phyloP scores from a whole-genome alignment of 2,329 filamentous ascomycete species.

The Fusarium secorum region DNA sequence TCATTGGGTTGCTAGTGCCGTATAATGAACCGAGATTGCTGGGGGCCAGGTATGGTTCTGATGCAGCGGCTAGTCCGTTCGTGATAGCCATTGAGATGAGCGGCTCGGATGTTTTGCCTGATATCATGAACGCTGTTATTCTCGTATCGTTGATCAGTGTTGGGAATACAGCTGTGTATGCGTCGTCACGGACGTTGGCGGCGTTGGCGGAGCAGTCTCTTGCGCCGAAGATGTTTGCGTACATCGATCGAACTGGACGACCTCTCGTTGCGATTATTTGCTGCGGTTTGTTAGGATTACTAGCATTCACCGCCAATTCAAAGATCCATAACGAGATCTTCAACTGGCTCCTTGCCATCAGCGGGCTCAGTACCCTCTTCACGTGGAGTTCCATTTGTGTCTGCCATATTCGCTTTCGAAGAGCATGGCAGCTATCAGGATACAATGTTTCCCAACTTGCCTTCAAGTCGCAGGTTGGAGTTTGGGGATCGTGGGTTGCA shows the following conservation, averaged over 20 bases:
- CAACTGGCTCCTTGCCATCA: constrained; percentile 80
- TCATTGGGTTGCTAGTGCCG: constrained; percentile 84
- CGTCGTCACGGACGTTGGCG: constrained; percentile 69
- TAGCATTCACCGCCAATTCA: constrained; percentile 77
- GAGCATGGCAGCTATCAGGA: constrained; percentile 73
- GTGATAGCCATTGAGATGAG: constrained; percentile 90
- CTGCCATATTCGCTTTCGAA: constrained; percentile 87
- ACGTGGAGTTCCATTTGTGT: constrained; percentile 86
- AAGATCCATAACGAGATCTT: constrained; percentile 69
- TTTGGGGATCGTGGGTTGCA: constrained; percentile 85
- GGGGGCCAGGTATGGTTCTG: constrained; percentile 58
- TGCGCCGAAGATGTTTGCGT: constrained; percentile 79
- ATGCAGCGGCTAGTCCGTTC: constrained; percentile 85
- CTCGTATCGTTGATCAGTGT: constrained; percentile 91
- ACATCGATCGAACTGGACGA: constrained; percentile 82
- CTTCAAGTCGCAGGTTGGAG: constrained; percentile 79
- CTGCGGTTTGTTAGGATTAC: constrained; percentile 71
- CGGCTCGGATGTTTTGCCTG: constrained; percentile 79
- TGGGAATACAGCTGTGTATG: constrained; percentile 89
- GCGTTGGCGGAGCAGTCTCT: constrained; percentile 67
- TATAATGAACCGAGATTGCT: constrained; percentile 73
- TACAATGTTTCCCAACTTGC: constrained; percentile 77
- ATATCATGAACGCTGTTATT: constrained; percentile 94
- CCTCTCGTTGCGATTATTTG: constrained; percentile 76
- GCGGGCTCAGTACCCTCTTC: constrained; percentile 75